Evolutionary conservation across 495 filamentous ascomycete genomes (phyloP).

Genomic region (Hypomontagnella submonticulosa): DNA sequence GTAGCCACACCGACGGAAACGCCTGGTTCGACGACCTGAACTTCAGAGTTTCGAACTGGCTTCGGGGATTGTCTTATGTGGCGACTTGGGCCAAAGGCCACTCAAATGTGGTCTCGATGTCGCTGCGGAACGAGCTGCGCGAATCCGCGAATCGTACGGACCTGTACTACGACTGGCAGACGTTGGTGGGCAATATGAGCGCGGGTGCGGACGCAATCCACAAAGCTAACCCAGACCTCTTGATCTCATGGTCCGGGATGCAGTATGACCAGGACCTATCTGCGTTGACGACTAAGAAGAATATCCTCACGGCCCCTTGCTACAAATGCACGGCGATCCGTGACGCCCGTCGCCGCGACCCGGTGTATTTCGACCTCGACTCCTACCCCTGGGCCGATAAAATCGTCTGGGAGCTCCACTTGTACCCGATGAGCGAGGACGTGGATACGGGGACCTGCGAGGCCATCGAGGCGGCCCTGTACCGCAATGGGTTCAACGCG

Average conservation of each 20-base stretch:
- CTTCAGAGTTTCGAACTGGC: conserved; percentile 63
- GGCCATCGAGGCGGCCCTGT: conserved; percentile 56
- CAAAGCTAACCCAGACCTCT: conserved; percentile 60
- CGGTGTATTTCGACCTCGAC: conserved; percentile 46
- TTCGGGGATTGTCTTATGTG: conserved; percentile 61
- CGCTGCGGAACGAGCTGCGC: conserved; percentile 66
- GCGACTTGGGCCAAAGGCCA: conserved; percentile 60
- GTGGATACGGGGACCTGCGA: conserved; percentile 56
- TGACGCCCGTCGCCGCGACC: conserved; percentile 44
- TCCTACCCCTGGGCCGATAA: conserved; percentile 54
- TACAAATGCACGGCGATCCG: conserved; percentile 59
- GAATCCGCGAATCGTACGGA: conserved; percentile 47
- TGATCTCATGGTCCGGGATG: conserved; percentile 67
- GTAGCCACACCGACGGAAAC: conserved; percentile 63
- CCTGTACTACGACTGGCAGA: conserved; percentile 62
- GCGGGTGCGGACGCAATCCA: conserved; percentile 59
- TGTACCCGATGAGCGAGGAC: conserved; percentile 59
- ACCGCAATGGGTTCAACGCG: conserved; percentile 61
- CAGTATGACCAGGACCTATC: conserved; percentile 63
- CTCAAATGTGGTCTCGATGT: conserved; percentile 59
- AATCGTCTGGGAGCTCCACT: conserved; percentile 65
- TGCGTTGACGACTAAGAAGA: conserved; percentile 56
- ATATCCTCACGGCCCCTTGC: conserved; percentile 55
- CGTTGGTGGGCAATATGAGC: conserved; percentile 62
- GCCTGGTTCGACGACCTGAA: conserved; percentile 66